A percentile compares a stretch with the other conserved stretches of the same genome.
Conservation (phyloP, 2,329 filamentous ascomycete species). For the Cyphellophora attinorum region DNA sequence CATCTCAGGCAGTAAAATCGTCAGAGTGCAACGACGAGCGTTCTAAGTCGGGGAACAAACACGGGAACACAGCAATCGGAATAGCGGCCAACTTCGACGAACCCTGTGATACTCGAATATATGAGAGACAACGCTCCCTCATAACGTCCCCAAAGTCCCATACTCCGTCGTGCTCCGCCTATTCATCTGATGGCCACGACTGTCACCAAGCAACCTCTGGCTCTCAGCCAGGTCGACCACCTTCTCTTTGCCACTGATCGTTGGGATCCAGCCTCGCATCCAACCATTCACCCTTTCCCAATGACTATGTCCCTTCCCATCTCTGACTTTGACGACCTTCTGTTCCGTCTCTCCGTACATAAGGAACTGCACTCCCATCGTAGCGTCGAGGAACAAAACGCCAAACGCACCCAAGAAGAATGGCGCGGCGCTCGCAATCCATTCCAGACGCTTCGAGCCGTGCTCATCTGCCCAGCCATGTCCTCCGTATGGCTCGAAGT, state of each 20-base stretch:
- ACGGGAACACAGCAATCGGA: too few relatives aligned
- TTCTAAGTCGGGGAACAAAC: too few relatives aligned
- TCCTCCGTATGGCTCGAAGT: slow-evolving; percentile 46
- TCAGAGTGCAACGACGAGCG: too few relatives aligned
- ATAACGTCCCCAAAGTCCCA: background rate
- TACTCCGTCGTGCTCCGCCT: background rate
- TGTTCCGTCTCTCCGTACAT: slow-evolving; percentile 44
- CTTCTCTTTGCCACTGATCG: slow-evolving; percentile 30
- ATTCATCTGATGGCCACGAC: slow-evolving; percentile 10
- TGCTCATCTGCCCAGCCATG: slow-evolving; percentile 50
- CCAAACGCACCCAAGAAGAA: slow-evolving; percentile 60
- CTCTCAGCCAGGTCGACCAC: slow-evolving; percentile 19
- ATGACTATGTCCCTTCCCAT: slow-evolving; percentile 32
- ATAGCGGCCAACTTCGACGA: too few relatives aligned
- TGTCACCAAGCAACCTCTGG: slow-evolving; percentile 16
- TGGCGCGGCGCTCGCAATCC: slow-evolving; percentile 49
- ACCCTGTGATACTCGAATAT: too few relatives aligned
- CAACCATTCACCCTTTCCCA: slow-evolving; percentile 53
- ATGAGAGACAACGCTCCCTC: too few relatives aligned
- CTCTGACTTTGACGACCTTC: slow-evolving; percentile 38
- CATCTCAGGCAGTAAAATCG: too few relatives aligned
- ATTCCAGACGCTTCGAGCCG: slow-evolving; percentile 45
- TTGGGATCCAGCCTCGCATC: slow-evolving; percentile 59
- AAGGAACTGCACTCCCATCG: slow-evolving; percentile 54
- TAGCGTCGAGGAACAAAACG: slow-evolving; percentile 52